These are phyloP conservation scores for Penium margaritaceum DNA, from an alignment of 139 green algal species.

Conservation along the genomic window DNA sequence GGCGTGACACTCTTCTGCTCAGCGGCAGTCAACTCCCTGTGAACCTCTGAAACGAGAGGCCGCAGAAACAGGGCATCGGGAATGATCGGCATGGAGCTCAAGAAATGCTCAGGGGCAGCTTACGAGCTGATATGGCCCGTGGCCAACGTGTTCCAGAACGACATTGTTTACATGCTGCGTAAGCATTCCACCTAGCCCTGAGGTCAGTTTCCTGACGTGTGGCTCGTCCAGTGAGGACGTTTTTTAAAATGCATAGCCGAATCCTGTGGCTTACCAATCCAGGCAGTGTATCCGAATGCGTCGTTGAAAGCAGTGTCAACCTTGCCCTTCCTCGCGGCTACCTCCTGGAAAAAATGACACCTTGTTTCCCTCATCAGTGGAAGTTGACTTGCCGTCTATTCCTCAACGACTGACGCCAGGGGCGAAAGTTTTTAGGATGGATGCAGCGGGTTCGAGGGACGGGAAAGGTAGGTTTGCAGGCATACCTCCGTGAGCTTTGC, in stretches of 20 bases:
- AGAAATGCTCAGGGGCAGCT: neutral
- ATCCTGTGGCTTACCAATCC: constrained; percentile 1
- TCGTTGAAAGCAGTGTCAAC: constrained; percentile 23
- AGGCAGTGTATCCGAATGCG: constrained; percentile 26
- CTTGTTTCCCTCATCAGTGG: too few relatives aligned
- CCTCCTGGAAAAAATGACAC: neutral
- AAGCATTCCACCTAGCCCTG: neutral
- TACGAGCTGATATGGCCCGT: neutral
- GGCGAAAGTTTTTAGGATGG: neutral
- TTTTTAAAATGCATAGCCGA: too few relatives aligned
- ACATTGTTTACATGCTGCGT: neutral
- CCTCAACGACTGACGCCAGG: too few relatives aligned
- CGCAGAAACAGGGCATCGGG: neutral
- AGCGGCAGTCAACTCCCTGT: neutral
- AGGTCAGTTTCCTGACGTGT: neutral
- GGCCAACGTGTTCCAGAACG: neutral
- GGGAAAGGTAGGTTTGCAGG: neutral
- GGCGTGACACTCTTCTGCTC: constrained; percentile 6
- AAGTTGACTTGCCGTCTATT: too few relatives aligned
- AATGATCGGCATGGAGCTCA: neutral
- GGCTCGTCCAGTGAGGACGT: neutral
- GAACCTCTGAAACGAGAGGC: neutral
- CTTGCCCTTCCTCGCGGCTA: neutral
- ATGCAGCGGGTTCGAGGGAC: neutral
- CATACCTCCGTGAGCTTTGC: neutral